Percentiles rank a stretch among this genome's conserved stretches.
These are phyloP conservation scores for Rhodotorula sp. DNA, from an alignment of 1,284 basidiomycete species.

Conservation along the genomic window DNA sequence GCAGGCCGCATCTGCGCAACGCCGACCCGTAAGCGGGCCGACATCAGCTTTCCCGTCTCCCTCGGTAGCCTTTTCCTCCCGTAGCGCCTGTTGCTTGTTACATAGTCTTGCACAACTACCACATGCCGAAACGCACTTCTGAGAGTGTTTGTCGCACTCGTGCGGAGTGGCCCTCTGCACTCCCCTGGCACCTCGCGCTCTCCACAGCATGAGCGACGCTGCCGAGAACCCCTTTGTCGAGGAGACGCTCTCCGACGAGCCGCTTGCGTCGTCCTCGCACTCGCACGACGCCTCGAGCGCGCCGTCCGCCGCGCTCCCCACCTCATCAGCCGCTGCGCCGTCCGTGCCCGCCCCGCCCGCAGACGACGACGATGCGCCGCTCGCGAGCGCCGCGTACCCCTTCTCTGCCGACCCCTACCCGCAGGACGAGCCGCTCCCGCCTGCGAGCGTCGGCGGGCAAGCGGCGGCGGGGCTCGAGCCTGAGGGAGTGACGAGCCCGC, in stretches of 20 bases:
- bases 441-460: neutral
- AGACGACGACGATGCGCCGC: neutral
- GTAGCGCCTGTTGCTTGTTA: conserved; percentile 2
- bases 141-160: neutral
- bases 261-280: neutral
- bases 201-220: neutral
- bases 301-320: neutral
- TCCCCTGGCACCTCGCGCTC: neutral
- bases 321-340: neutral
- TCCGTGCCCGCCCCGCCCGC: neutral
- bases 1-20: conserved; percentile 8
- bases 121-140: too few relatives aligned
- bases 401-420: conserved; percentile 27
- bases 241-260: conserved; percentile 1
- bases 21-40: conserved; percentile 3
- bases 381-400: conserved; percentile 13
- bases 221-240: conserved; percentile 11
- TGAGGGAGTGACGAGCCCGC: conserved; percentile 12
- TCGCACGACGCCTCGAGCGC: neutral
- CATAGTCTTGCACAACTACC: neutral
- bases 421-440: neutral
- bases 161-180: neutral
- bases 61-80: neutral
- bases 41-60: neutral
- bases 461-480: neutral